Conservation (phyloP, 768 basidiomycete genomes). For the Steccherinum ochraceum region DNA sequence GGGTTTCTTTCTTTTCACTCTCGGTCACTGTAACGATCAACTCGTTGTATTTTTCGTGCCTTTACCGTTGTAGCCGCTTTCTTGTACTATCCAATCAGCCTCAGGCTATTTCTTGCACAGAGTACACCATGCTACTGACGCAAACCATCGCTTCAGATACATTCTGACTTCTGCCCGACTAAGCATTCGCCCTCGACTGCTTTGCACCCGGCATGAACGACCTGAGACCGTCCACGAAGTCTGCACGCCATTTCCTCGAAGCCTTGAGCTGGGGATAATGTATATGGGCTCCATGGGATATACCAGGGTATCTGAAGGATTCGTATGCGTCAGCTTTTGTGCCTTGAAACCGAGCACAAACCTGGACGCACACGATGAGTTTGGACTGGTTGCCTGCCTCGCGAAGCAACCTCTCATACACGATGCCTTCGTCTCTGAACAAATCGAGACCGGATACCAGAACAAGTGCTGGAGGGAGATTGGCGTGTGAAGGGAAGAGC, state of each 20-base stretch:
- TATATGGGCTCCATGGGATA: background rate
- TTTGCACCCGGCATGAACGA: background rate
- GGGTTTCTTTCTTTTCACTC: too few species aligned
- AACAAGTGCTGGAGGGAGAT: slow-evolving; percentile 11
- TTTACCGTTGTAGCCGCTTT: too few species aligned
- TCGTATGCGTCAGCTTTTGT: too few species aligned
- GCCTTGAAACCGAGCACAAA: too few species aligned
- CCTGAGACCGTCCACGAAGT: background rate
- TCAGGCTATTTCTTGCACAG: too few species aligned
- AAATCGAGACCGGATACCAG: slow-evolving; percentile 15
- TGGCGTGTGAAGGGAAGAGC: slow-evolving; percentile 3
- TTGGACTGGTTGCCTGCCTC: slow-evolving; percentile 10
- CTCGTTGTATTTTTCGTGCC: too few species aligned
- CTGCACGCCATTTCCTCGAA: background rate
- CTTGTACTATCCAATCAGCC: too few species aligned
- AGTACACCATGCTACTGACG: too few species aligned
- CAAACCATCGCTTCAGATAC: too few species aligned
- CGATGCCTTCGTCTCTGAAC: slow-evolving; percentile 14
- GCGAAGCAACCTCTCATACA: slow-evolving; percentile 11
- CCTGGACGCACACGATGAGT: slow-evolving; percentile 10
- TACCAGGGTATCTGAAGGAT: background rate
- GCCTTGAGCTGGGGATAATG: background rate
- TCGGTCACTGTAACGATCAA: too few species aligned
- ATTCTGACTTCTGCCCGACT: too few species aligned
- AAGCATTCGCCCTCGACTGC: too few species aligned